A percentile compares a stretch with the other conserved stretches of the same genome.
phyloP scores from a whole-genome alignment of 306 rosid species.

The Cucumis hystrix region DNA sequence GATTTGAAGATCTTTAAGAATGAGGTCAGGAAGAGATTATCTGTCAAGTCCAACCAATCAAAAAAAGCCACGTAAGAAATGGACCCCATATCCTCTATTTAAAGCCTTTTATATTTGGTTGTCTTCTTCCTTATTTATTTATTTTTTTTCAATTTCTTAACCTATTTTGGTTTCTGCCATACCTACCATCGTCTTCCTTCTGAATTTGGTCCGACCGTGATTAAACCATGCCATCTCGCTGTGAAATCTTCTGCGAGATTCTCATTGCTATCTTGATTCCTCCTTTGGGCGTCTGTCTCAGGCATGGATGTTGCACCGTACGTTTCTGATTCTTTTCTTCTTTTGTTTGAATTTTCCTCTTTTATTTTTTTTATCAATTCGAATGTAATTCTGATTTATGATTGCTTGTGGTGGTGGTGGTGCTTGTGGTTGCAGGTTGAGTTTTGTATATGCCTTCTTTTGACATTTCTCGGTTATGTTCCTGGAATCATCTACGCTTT shows the following conservation, averaged over 20 bases:
- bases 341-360: neutral
- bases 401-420: constrained; percentile 18
- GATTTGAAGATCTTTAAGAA: too few relatives aligned
- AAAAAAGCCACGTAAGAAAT: too few relatives aligned
- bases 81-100: neutral
- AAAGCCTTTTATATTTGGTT: neutral
- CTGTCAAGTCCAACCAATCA: too few relatives aligned
- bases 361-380: neutral
- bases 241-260: constrained; percentile 13
- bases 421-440: constrained; percentile 37
- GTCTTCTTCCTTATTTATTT: neutral
- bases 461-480: constrained; percentile 71
- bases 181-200: neutral
- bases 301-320: constrained; percentile 31
- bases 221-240: constrained; percentile 1
- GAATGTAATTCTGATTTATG: neutral
- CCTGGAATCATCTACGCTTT: constrained; percentile 95
- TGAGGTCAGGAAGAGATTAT: too few relatives aligned
- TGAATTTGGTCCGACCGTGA: neutral
- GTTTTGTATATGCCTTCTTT: constrained; percentile 66
- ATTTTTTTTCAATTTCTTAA: neutral
- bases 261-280: constrained; percentile 15
- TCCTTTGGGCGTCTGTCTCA: constrained; percentile 12
- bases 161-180: neutral
- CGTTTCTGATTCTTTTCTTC: neutral